A percentile compares a stretch with the other conserved stretches of the same genome.
Evolutionary conservation across 2,329 filamentous ascomycete species (phyloP).

Genomic region (Cladosporium velox): DNA sequence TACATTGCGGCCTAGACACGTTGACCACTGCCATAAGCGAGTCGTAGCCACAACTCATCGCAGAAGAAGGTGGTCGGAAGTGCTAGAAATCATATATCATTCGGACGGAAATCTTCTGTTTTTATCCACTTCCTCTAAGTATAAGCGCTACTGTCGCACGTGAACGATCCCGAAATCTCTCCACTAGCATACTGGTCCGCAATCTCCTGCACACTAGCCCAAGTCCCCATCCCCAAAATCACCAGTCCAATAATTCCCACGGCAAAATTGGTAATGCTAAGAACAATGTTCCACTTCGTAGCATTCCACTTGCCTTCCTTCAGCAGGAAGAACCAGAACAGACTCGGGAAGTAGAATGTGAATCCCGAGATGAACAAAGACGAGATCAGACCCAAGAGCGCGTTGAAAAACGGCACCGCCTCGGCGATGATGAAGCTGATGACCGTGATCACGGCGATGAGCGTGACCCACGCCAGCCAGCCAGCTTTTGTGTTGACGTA

Average conservation of each 20-base stretch:
- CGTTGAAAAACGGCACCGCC: slow-evolving; percentile 71
- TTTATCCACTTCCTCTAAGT: background rate
- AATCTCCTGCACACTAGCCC: slow-evolving; percentile 49
- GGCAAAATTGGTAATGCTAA: slow-evolving; percentile 47
- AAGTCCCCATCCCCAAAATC: slow-evolving; percentile 44
- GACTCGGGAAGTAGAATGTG: slow-evolving; percentile 41
- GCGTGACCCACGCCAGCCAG: slow-evolving; percentile 60
- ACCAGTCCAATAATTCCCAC: slow-evolving; percentile 42
- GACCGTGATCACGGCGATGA: slow-evolving; percentile 60
- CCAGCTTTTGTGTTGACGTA: slow-evolving; percentile 46
- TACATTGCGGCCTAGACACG: too few species aligned
- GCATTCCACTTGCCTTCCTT: slow-evolving; percentile 52
- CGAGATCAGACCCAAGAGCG: slow-evolving; percentile 64
- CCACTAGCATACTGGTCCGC: slow-evolving; percentile 43
- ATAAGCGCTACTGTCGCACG: slow-evolving; percentile 41
- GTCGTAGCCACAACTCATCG: too few species aligned
- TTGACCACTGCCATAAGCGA: too few species aligned
- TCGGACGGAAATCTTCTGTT: too few species aligned
- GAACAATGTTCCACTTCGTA: slow-evolving; percentile 46
- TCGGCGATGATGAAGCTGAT: slow-evolving; percentile 70
- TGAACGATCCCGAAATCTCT: slow-evolving; percentile 44
- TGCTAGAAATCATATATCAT: background rate
- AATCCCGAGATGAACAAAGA: slow-evolving; percentile 70
- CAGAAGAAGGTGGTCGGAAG: background rate
- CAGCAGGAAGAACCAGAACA: slow-evolving; percentile 48